Evolutionary conservation across 140 eudicot genomes (phyloP).

Genomic region (Erigeron philadelphicus): DNA sequence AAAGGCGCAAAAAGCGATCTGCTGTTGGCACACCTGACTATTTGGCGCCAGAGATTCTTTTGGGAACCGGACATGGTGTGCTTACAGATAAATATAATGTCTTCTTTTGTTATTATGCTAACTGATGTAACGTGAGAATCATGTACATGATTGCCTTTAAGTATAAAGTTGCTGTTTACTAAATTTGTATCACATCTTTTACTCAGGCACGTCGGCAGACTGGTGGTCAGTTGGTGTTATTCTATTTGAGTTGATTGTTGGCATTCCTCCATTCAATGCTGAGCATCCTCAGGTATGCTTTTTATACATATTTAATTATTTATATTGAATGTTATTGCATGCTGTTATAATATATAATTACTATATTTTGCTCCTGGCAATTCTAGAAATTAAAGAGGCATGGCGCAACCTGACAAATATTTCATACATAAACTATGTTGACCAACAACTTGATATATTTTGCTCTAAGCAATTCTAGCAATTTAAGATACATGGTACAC

Average conservation of each 20-base stretch:
- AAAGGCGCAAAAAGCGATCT: conserved; percentile 89
- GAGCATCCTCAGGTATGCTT: conserved; percentile 90
- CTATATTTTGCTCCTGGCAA: conserved; percentile 2
- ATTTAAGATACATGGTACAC: background rate
- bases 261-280: conserved; percentile 98
- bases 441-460: conserved; percentile 10
- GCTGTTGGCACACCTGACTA: conserved; percentile 99
- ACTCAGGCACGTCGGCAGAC: conserved; percentile 81
- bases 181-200: background rate
- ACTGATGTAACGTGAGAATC: too few relatives aligned
- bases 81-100: conserved; percentile 13
- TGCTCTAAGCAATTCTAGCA: conserved; percentile 10
- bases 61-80: conserved; percentile 99
- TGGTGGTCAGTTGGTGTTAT: conserved; percentile 99
- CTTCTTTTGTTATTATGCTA: background rate
- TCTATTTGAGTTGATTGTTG: conserved; percentile 86
- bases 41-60: conserved; percentile 98
- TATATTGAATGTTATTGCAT: background rate
- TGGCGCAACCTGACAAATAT: background rate
- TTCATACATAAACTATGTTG: background rate
- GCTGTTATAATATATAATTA: background rate
- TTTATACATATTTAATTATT: conserved; percentile 10
- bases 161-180: background rate
- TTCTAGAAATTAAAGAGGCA: background rate
- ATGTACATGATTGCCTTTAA: background rate